phyloP scores from a whole-genome alignment of 495 filamentous ascomycete species.

The Penicillium herquei region DNA sequence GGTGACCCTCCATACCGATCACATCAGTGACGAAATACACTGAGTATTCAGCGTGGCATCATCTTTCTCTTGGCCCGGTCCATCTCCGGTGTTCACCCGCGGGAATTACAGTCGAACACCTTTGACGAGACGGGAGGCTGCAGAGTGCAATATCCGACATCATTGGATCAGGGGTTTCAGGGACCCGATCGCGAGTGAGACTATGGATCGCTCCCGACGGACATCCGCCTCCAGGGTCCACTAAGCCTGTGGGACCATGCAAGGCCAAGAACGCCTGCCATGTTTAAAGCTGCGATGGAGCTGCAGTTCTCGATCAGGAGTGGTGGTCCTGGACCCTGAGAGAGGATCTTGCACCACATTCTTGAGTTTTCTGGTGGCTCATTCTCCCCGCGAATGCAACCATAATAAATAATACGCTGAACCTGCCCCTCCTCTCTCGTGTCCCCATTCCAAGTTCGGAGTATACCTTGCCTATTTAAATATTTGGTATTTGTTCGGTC shows the following conservation, averaged over 20 bases:
- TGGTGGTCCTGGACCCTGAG: background rate
- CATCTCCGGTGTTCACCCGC: background rate
- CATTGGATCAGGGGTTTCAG: constrained; percentile 1
- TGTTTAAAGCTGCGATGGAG: background rate
- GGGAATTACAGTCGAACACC: background rate
- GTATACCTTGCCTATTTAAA: constrained; percentile 14
- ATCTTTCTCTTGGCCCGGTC: background rate
- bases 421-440: constrained; percentile 2
- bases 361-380: constrained; percentile 4
- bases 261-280: constrained; percentile 11
- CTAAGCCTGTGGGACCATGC: constrained; percentile 11
- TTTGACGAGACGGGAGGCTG: background rate
- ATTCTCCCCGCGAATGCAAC: constrained; percentile 25
- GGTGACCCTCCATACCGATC: constrained; percentile 16
- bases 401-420: constrained; percentile 21
- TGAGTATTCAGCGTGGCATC: background rate
- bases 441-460: constrained; percentile 5
- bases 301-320: background rate
- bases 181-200: background rate
- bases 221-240: constrained; percentile 14
- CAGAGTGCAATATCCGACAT: background rate
- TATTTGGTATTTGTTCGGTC: constrained; percentile 2
- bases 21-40: constrained; percentile 5
- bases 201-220: constrained; percentile 12
- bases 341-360: constrained; percentile 14